Conservation (phyloP, 148 eudicot genomes). For the Nepenthes mirabilis region DNA sequence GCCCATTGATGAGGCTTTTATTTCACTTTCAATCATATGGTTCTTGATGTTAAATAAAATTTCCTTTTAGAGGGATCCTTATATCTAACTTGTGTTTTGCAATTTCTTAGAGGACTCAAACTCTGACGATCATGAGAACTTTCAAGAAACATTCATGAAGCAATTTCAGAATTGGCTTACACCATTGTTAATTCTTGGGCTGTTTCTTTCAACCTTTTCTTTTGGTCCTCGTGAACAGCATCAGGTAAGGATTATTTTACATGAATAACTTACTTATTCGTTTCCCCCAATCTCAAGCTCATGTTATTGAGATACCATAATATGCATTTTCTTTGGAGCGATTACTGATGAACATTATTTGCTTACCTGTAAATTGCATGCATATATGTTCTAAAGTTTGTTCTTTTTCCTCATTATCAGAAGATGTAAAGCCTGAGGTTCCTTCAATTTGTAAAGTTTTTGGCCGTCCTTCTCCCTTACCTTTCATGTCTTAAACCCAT, state of each 20-base stretch:
- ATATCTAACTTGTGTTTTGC: not conserved
- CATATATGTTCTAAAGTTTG: too few species aligned
- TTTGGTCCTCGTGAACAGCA: slow-evolving; percentile 47
- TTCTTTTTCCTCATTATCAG: too few species aligned
- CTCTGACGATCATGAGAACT: slow-evolving; percentile 42
- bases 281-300: not conserved
- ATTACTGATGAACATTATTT: too few species aligned
- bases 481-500: too few species aligned
- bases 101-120: slow-evolving; percentile 49
- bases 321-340: not conserved
- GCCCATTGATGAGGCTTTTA: too few species aligned
- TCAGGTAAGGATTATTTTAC: slow-evolving; percentile 29
- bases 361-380: too few species aligned
- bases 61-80: not conserved
- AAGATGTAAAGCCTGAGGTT: too few species aligned
- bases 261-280: not conserved
- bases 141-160: slow-evolving; percentile 49
- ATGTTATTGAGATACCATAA: not conserved
- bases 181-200: slow-evolving; percentile 47
- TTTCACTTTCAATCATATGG: too few species aligned
- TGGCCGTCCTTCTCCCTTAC: too few species aligned
- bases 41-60: too few species aligned
- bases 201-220: slow-evolving; percentile 47
- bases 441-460: too few species aligned
- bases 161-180: slow-evolving; percentile 41